Percentiles rank a stretch among this genome's conserved stretches.
Conservation (phyloP, 1,284 basidiomycete genomes). For the Irpex sp. region DNA sequence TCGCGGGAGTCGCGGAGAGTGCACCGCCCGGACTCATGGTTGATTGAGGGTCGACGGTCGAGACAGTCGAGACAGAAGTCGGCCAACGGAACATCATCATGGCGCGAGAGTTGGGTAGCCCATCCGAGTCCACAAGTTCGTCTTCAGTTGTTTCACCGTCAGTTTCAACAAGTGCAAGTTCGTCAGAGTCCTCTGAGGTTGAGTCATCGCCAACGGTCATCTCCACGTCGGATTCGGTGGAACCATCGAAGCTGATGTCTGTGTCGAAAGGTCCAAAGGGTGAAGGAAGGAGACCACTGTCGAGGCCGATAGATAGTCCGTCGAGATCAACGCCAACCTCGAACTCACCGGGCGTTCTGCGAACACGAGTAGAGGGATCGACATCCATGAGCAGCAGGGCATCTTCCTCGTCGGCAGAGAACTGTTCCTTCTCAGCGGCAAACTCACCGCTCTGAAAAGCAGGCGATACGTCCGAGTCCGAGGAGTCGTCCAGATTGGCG, state of each 20-base stretch:
- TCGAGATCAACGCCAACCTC: conserved; percentile 28
- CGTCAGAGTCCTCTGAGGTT: conserved; percentile 30
- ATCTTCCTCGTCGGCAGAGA: conserved; percentile 29
- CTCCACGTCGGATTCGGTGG: conserved; percentile 24
- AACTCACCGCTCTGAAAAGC: conserved; percentile 30
- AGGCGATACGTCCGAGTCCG: conserved; percentile 40
- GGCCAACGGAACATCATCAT: conserved; percentile 70
- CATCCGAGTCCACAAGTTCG: conserved; percentile 68
- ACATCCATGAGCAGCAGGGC: conserved; percentile 28
- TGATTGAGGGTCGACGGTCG: conserved; percentile 51
- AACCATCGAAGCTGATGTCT: conserved; percentile 16
- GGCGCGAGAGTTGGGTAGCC: conserved; percentile 68
- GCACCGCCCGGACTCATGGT: conserved; percentile 53
- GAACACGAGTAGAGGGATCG: conserved; percentile 25
- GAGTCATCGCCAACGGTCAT: conserved; percentile 24
- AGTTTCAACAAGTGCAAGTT: conserved; percentile 28
- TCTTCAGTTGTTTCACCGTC: conserved; percentile 49
- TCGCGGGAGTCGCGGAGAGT: conserved; percentile 6
- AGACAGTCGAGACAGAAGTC: conserved; percentile 55
- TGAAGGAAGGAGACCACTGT: conserved; percentile 21
- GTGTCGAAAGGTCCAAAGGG: conserved; percentile 15
- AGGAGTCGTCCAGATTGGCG: conserved; percentile 51
- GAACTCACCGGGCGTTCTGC: conserved; percentile 24
- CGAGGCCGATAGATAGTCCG: conserved; percentile 25
- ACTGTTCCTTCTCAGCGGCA: conserved; percentile 26